Percentiles rank a stretch among this genome's conserved stretches.
These are phyloP conservation scores for Trichoderma parareesei DNA, from an alignment of 495 filamentous ascomycete species.

Conservation along the genomic window DNA sequence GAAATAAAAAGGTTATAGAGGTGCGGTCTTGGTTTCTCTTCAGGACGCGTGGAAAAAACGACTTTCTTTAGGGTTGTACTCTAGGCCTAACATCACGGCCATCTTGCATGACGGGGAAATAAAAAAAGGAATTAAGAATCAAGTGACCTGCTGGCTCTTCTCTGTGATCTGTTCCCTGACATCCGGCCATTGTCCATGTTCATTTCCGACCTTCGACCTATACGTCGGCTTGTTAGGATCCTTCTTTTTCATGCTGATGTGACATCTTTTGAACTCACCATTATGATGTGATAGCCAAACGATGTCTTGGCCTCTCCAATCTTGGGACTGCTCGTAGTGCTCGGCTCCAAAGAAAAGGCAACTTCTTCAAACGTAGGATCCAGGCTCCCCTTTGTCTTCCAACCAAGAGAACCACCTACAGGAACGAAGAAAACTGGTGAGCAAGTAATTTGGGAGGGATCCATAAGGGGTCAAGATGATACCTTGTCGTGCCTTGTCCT, in stretches of 20 bases:
- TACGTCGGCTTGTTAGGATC: too few species aligned
- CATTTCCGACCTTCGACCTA: conserved; percentile 14
- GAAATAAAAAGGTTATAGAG: conserved; percentile 12
- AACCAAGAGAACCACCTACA: conserved; percentile 71
- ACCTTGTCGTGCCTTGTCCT: conserved; percentile 85
- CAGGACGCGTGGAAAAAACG: conserved; percentile 8
- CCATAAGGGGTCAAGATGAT: neutral
- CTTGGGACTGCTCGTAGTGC: conserved; percentile 66
- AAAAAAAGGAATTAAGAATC: conserved; percentile 7
- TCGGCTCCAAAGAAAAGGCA: conserved; percentile 70
- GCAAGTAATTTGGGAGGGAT: neutral
- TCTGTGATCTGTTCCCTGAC: neutral
- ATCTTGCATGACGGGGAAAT: conserved; percentile 11
- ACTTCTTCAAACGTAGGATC: conserved; percentile 71
- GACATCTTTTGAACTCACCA: conserved; percentile 52
- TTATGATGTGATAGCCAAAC: conserved; percentile 90
- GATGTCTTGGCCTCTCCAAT: conserved; percentile 74
- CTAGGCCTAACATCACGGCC: conserved; percentile 6
- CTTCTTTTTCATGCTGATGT: neutral
- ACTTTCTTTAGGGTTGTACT: conserved; percentile 10
- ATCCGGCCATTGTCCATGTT: neutral
- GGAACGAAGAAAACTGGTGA: neutral
- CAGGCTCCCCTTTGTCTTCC: conserved; percentile 69
- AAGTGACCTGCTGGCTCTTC: neutral
- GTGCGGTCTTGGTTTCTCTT: conserved; percentile 12